Percentiles rank a stretch among this genome's conserved stretches.
Evolutionary conservation across 768 basidiomycete genomes (phyloP).

Genomic region (Xerocomus potaroensis): DNA sequence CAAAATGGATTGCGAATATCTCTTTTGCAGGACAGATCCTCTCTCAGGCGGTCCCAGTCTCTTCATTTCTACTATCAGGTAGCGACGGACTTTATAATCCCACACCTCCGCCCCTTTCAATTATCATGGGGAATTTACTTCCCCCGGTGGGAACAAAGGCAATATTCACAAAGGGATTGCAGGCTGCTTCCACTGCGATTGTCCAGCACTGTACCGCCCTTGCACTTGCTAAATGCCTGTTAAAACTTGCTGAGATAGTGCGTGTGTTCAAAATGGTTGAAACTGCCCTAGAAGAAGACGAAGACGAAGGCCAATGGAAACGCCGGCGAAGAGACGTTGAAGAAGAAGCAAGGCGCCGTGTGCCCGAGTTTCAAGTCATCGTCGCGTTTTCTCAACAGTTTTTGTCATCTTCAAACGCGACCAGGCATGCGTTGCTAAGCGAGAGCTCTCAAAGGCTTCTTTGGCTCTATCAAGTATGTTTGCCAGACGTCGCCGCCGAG

Average conservation of each 20-base stretch:
- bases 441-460: conserved; percentile 80
- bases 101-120: conserved; percentile 66
- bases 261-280: conserved; percentile 46
- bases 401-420: conserved; percentile 29
- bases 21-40: conserved; percentile 77
- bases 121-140: conserved; percentile 73
- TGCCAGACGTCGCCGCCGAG: conserved; percentile 73
- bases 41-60: conserved; percentile 65
- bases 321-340: conserved; percentile 64
- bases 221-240: conserved; percentile 68
- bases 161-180: conserved; percentile 79
- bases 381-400: conserved; percentile 72
- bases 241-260: conserved; percentile 61
- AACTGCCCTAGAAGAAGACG: conserved; percentile 54
- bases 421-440: conserved; percentile 57
- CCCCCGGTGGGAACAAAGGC: conserved; percentile 68
- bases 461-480: conserved; percentile 77
- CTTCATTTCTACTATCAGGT: conserved; percentile 54
- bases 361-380: conserved; percentile 86
- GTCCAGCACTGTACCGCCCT: conserved; percentile 86
- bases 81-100: conserved; percentile 52
- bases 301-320: conserved; percentile 69
- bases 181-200: conserved; percentile 56
- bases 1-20: conserved; percentile 89
- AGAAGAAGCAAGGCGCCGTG: conserved; percentile 64